Conservation (phyloP, 495 filamentous ascomycete species). For the Hypoxylon rickii region DNA sequence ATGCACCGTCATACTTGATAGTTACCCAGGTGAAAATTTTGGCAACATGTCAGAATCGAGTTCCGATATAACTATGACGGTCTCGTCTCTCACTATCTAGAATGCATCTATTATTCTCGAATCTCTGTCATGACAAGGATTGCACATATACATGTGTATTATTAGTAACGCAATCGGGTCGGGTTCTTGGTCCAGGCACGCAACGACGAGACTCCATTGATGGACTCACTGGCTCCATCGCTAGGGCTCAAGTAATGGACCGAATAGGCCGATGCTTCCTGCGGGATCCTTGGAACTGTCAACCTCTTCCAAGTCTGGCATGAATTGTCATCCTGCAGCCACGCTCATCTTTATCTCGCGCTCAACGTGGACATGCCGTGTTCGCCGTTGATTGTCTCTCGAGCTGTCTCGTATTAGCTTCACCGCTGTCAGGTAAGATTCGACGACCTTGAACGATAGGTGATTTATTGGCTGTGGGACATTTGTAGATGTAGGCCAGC, state of each 20-base stretch:
- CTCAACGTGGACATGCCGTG: not conserved
- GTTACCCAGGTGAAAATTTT: no score
- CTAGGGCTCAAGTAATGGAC: constrained; percentile 7
- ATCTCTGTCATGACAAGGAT: no score
- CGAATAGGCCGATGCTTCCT: not conserved
- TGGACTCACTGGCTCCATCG: constrained; percentile 1
- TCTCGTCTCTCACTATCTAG: no score
- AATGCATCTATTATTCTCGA: no score
- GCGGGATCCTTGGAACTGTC: not conserved
- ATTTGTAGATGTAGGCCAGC: not conserved
- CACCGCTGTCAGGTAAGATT: constrained; percentile 3
- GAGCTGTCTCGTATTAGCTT: not conserved
- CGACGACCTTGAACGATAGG: not conserved
- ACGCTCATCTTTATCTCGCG: not conserved
- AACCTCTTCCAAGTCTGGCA: not conserved
- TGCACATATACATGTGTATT: no score
- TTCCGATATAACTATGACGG: no score
- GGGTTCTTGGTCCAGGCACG: no score
- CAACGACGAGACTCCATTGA: no score
- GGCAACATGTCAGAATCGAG: no score
- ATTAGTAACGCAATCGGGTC: no score
- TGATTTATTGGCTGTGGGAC: not conserved
- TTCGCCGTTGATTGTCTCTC: not conserved
- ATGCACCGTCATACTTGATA: no score
- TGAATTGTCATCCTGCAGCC: not conserved